Evolutionary conservation across 1,139 yeast species (phyloP).

Genomic region (Ogataea hybrid): DNA sequence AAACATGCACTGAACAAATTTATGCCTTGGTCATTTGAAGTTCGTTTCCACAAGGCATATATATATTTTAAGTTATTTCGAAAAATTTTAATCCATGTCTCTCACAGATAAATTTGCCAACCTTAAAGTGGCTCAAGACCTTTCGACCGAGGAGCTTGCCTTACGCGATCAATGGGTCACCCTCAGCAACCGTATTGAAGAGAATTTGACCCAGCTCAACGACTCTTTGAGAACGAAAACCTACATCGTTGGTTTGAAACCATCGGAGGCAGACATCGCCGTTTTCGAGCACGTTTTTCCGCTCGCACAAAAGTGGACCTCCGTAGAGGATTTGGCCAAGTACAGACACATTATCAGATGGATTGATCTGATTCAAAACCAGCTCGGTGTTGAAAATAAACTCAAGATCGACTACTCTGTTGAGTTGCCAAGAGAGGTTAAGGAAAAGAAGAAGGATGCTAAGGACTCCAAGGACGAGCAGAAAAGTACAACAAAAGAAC

Average conservation of each 20-base stretch:
- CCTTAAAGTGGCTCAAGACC: slow-evolving; percentile 39
- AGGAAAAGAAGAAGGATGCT: slow-evolving; percentile 56
- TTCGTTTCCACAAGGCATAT: not conserved
- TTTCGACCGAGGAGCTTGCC: slow-evolving; percentile 55
- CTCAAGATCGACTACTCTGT: slow-evolving; percentile 18
- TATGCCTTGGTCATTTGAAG: not conserved
- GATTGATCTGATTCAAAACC: slow-evolving; percentile 81
- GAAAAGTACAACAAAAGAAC: slow-evolving; percentile 28
- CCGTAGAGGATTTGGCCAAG: slow-evolving; percentile 51
- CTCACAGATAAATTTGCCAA: slow-evolving; percentile 41
- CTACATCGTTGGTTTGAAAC: slow-evolving; percentile 62
- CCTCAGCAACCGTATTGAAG: slow-evolving; percentile 58
- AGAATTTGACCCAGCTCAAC: slow-evolving; percentile 54
- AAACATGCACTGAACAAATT: too few species aligned
- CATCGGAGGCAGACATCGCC: slow-evolving; percentile 65
- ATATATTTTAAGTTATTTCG: not conserved
- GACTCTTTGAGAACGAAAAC: slow-evolving; percentile 66
- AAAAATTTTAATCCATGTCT: slow-evolving; percentile 6
- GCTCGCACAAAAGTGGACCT: slow-evolving; percentile 52
- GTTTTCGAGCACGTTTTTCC: slow-evolving; percentile 68
- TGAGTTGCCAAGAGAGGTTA: slow-evolving; percentile 52
- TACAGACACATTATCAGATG: slow-evolving; percentile 88
- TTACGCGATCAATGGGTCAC: slow-evolving; percentile 79
- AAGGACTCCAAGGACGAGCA: slow-evolving; percentile 55
- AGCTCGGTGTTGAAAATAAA: slow-evolving; percentile 30